These are phyloP conservation scores for Serendipita sp. DNA, from an alignment of 768 basidiomycete genomes.

Conservation along the genomic window DNA sequence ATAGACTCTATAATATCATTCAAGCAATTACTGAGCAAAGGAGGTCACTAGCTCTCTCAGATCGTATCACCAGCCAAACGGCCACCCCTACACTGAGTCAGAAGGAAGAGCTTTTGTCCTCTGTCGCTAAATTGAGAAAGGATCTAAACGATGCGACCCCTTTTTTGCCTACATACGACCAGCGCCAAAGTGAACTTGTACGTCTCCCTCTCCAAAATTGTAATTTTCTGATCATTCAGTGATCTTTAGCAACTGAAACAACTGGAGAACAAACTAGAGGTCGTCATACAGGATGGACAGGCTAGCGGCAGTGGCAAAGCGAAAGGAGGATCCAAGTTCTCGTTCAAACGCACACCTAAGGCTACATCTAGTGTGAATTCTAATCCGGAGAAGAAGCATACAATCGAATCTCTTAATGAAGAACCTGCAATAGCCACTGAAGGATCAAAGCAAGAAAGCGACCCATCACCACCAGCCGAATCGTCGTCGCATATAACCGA, in stretches of 20 bases:
- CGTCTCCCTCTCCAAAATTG: conserved; percentile 15
- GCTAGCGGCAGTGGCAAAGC: not conserved
- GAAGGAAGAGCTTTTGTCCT: conserved; percentile 24
- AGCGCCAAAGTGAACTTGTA: conserved; percentile 53
- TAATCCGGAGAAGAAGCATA: no score
- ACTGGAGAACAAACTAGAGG: conserved; percentile 39
- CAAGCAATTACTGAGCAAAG: no score
- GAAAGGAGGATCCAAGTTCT: conserved; percentile 32
- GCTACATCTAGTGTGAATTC: conserved; percentile 10
- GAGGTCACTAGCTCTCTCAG: not conserved
- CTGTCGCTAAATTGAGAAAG: conserved; percentile 44
- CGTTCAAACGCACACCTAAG: conserved; percentile 38
- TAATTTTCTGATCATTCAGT: not conserved
- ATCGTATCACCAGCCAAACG: not conserved
- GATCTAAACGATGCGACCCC: conserved; percentile 45
- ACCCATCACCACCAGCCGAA: no score
- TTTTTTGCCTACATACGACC: conserved; percentile 56
- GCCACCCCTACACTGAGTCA: not conserved
- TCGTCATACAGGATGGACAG: not conserved
- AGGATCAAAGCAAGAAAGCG: no score
- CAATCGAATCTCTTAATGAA: no score
- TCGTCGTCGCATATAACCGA: no score
- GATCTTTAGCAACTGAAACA: conserved; percentile 43
- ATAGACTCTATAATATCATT: not conserved
- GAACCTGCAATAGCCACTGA: no score